Conservation (phyloP, 345 rosid species). For the Eucalyptus curtisii region DNA sequence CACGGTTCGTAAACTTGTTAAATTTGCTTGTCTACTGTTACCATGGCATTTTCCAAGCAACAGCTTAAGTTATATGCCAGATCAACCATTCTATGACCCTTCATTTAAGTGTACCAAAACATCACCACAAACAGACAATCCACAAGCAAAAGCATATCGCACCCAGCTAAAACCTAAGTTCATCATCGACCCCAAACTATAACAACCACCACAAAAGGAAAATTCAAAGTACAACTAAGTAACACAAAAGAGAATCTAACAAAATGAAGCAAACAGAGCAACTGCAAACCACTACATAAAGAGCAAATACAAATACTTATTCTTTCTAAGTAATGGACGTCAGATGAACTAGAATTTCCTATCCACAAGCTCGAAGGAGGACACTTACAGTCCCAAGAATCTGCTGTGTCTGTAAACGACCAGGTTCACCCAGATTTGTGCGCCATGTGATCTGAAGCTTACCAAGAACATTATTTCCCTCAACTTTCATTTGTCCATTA, state of each 20-base stretch:
- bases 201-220: neutral
- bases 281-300: neutral
- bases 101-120: neutral
- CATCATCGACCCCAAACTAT: neutral
- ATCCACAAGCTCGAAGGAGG: neutral
- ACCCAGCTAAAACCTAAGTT: neutral
- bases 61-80: neutral
- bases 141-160: neutral
- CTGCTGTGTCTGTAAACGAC: conserved; percentile 96
- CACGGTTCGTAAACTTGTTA: neutral
- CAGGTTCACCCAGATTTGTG: conserved; percentile 94
- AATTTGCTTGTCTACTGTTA: neutral
- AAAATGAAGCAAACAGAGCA: neutral
- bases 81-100: neutral
- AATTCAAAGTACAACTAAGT: neutral
- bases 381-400: conserved; percentile 81
- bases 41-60: neutral
- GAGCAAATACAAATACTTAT: neutral
- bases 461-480: conserved; percentile 74
- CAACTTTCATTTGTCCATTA: conserved; percentile 34
- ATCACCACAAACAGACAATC: neutral
- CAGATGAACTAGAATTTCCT: neutral
- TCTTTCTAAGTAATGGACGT: neutral
- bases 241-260: neutral
- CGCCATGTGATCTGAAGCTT: conserved; percentile 98